Percentiles rank a stretch among this genome's conserved stretches.
Evolutionary conservation across 371 early-diverging fungal species (phyloP).

Genomic region (Dinochytrium kinnereticum): DNA sequence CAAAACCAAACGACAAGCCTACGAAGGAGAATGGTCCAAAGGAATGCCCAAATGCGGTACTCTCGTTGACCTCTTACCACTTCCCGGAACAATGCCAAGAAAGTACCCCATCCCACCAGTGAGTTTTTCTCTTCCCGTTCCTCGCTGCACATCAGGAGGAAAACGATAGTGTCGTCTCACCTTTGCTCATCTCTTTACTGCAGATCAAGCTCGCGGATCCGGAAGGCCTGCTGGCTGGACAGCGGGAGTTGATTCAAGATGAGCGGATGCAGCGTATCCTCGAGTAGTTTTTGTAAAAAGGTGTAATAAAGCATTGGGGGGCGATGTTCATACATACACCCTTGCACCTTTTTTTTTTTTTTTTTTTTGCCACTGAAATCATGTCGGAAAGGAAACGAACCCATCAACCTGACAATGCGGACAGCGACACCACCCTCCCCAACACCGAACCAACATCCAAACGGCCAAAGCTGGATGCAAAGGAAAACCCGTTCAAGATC

Average conservation of each 20-base stretch:
- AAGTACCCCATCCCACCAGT: conserved; percentile 47
- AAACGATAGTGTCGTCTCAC: neutral
- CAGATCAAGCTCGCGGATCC: conserved; percentile 47
- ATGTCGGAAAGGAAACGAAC: neutral
- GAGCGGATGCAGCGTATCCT: conserved; percentile 48
- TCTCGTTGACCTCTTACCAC: conserved; percentile 51
- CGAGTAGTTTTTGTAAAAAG: conserved; percentile 5
- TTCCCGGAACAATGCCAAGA: conserved; percentile 38
- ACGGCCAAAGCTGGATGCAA: neutral
- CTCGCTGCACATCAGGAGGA: too few species aligned
- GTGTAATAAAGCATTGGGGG: neutral
- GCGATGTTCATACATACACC: neutral
- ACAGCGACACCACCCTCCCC: neutral
- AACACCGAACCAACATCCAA: neutral
- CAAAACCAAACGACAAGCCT: conserved; percentile 51
- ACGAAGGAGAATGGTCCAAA: conserved; percentile 61
- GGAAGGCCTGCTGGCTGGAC: conserved; percentile 32
- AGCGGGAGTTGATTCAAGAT: conserved; percentile 40
- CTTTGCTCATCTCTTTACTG: too few species aligned
- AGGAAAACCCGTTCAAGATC: conserved; percentile 24
- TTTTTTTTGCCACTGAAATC: neutral
- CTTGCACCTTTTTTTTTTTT: neutral
- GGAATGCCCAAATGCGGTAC: conserved; percentile 62
- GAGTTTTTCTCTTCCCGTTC: conserved; percentile 9
- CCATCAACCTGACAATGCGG: neutral